A percentile compares a stretch with the other conserved stretches of the same genome.
These are phyloP conservation scores for Ophiostoma sp. DNA, from an alignment of 2,329 filamentous ascomycete species.

Conservation along the genomic window DNA sequence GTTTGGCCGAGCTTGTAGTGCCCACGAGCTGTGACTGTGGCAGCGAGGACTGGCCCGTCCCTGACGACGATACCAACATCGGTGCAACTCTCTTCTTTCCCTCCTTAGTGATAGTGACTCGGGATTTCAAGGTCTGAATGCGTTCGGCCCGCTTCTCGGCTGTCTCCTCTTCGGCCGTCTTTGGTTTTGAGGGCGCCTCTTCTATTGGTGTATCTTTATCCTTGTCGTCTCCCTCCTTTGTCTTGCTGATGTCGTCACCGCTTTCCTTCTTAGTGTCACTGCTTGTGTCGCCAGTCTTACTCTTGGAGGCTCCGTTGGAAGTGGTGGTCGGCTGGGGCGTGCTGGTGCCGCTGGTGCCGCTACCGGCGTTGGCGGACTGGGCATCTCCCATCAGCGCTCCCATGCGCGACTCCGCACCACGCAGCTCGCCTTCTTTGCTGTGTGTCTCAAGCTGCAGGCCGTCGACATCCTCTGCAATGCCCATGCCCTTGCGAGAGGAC, in stretches of 20 bases:
- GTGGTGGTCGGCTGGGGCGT: slow-evolving; percentile 15
- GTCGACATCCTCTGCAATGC: slow-evolving; percentile 88
- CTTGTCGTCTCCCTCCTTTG: slow-evolving; percentile 25
- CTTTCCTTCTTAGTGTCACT: slow-evolving; percentile 24
- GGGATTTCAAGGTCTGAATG: slow-evolving; percentile 67
- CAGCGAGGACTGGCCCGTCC: slow-evolving; percentile 77
- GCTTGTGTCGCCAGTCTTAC: slow-evolving; percentile 30
- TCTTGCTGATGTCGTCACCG: slow-evolving; percentile 21
- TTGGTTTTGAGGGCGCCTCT: neutral
- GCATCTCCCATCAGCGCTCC: slow-evolving; percentile 94
- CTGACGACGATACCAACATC: slow-evolving; percentile 82
- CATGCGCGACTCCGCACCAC: slow-evolving; percentile 90
- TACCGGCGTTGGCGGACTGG: slow-evolving; percentile 38
- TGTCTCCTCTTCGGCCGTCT: slow-evolving; percentile 39
- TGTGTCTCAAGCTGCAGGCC: slow-evolving; percentile 80
- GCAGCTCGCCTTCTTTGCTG: slow-evolving; percentile 85
- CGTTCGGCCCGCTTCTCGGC: slow-evolving; percentile 50
- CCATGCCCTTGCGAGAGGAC: slow-evolving; percentile 77
- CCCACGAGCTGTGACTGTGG: slow-evolving; percentile 85
- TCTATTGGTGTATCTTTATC: slow-evolving; percentile 1
- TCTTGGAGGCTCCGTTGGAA: slow-evolving; percentile 29
- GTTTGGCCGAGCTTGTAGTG: slow-evolving; percentile 55
- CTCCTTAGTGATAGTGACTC: slow-evolving; percentile 92
- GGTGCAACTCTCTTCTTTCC: slow-evolving; percentile 95
- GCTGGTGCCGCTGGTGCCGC: slow-evolving; percentile 33